These are phyloP conservation scores for Leavenworthia alabamica DNA, from an alignment of 345 rosid genomes.

Conservation along the genomic window DNA sequence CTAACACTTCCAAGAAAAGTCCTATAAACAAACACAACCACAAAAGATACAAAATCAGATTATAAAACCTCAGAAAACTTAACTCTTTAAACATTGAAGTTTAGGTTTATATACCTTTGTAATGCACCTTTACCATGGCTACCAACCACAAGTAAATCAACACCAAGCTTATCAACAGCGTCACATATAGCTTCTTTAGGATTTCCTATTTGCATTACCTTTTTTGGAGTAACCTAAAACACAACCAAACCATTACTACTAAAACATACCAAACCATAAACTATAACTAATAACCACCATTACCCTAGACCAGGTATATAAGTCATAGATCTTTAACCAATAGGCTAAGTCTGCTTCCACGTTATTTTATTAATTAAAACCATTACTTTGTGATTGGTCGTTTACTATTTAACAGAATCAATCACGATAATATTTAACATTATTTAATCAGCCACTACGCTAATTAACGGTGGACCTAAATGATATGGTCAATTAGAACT, in stretches of 20 bases:
- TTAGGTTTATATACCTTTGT: conserved; percentile 33
- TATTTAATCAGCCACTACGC: no score
- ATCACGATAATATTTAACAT: no score
- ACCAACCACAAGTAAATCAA: conserved; percentile 47
- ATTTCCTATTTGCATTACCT: conserved; percentile 44
- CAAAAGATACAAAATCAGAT: background rate
- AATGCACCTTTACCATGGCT: conserved; percentile 31
- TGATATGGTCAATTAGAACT: no score
- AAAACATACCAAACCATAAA: no score
- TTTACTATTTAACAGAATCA: no score
- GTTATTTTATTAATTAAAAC: no score
- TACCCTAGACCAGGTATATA: no score
- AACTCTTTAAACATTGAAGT: background rate
- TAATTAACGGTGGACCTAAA: no score
- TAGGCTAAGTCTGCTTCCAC: no score
- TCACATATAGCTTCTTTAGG: conserved; percentile 53
- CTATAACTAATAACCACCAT: no score
- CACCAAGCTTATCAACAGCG: conserved; percentile 47
- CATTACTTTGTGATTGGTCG: no score
- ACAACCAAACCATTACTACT: background rate
- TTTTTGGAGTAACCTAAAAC: conserved; percentile 46
- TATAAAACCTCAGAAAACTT: background rate
- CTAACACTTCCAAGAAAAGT: conserved; percentile 45
- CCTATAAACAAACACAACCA: conserved; percentile 14
- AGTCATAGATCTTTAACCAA: no score